These are phyloP conservation scores for Oldenlandia corymbosa DNA, from an alignment of 257 asterid species.

Conservation along the genomic window DNA sequence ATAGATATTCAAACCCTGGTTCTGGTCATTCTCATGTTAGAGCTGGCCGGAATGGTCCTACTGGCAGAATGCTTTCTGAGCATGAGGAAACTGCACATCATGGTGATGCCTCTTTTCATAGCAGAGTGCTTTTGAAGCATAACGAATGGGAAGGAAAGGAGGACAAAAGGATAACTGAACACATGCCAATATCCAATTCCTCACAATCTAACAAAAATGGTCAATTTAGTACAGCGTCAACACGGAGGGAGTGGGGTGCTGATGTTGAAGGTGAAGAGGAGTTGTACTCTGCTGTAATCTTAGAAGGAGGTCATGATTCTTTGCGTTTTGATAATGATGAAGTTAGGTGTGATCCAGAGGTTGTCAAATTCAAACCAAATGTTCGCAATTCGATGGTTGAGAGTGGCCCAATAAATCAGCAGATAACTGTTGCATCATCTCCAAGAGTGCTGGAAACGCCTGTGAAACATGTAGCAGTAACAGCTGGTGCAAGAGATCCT, in stretches of 20 bases:
- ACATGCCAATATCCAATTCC: slow-evolving; percentile 26
- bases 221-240: slow-evolving; percentile 25
- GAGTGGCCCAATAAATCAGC: slow-evolving; percentile 34
- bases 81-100: slow-evolving; percentile 42
- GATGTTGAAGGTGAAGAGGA: slow-evolving; percentile 56
- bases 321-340: slow-evolving; percentile 27
- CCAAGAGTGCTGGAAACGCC: slow-evolving; percentile 30
- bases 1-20: slow-evolving; percentile 58
- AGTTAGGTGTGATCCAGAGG: slow-evolving; percentile 35
- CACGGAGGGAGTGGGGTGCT: slow-evolving; percentile 76
- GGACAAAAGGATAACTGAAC: slow-evolving; percentile 46
- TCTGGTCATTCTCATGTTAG: slow-evolving; percentile 46
- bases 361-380: slow-evolving; percentile 32
- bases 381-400: slow-evolving; percentile 26
- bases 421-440: slow-evolving; percentile 32
- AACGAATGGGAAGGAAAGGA: slow-evolving; percentile 47
- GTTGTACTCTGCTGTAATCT: slow-evolving; percentile 27
- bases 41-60: slow-evolving; percentile 40
- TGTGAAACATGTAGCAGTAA: slow-evolving; percentile 29
- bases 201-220: slow-evolving; percentile 33
- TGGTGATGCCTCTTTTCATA: slow-evolving; percentile 42
- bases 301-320: slow-evolving; percentile 30
- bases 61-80: slow-evolving; percentile 38
- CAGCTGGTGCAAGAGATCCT: slow-evolving; percentile 39
- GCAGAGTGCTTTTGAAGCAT: slow-evolving; percentile 41